Base-by-base conservation (phyloP, 2,329 filamentous ascomycete genomes). In the Mycosphaerelloides madeirae region DNA sequence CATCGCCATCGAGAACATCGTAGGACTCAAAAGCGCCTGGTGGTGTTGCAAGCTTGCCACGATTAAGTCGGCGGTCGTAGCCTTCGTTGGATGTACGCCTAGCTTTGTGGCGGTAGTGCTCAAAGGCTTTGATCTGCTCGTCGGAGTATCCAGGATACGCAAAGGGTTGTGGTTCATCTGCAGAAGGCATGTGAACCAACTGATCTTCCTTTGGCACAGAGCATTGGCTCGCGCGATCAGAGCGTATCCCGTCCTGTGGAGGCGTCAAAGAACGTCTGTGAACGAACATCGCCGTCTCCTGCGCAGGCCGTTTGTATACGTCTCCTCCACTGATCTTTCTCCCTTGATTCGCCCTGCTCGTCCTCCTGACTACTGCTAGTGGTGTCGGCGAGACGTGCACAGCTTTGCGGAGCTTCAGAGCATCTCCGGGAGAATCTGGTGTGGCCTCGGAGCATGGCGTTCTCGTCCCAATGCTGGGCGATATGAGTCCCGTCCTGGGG, bases 131-230 rank as follows among this genome's bases (percentile, higher is more conserved):
- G 35, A 64, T 60, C 41, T 64, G 55, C 36, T 55, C 52, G 12
- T 54, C 38, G n/a, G 54, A 53, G 20, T 56, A 54, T 3, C 59
- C 62, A 18, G 56, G 60, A 38, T 61, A 59, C 6, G 41, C 37
- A 35, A 59, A 65, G 14, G 63, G 62, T 38, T 64, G 63, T 29
- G 61, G 63, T 36, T 65, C 59, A 13, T 47, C 49, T 20, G 62
- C 62, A 4, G 60, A 60, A n/a, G 62, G 63, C 63, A 65, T 65
- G 34, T 58, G 52, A 7, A 64, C 48, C 8, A 64, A 61, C 12
- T 50, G 49, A 38, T 64, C 61, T 14, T 57, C 50, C 6, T 20
- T 31, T 3, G 45, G 35, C 16, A 20, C 14, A 18, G 33, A 35
- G 16, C 15, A 35, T 12, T 12, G 19, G 33, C 33, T 35, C 33